Conservation (phyloP, 495 filamentous ascomycete genomes). For the Xeromyces bisporus region DNA sequence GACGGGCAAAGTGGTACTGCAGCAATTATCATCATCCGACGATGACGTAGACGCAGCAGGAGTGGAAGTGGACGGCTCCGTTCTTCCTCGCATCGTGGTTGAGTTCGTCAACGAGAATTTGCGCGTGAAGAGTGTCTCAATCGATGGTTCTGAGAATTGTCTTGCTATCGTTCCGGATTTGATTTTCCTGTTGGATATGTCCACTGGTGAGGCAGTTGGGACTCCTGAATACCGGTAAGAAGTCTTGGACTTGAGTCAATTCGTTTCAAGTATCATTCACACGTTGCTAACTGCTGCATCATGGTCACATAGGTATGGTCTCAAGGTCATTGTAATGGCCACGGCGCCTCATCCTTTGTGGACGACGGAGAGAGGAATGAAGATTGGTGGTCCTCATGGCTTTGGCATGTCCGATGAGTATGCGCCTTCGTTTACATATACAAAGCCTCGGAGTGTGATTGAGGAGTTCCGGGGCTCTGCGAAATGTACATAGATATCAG, state of each 20-base stretch:
- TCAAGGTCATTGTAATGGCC: conserved; percentile 31
- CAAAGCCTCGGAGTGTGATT: conserved; percentile 7
- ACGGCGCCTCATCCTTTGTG: neutral
- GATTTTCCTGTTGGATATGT: conserved; percentile 36
- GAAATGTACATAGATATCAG: too few species aligned
- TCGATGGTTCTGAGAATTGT: conserved; percentile 21
- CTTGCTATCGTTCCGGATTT: conserved; percentile 39
- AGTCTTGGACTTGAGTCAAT: neutral
- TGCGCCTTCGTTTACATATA: conserved; percentile 5
- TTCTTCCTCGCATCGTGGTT: conserved; percentile 25
- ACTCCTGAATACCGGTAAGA: conserved; percentile 30
- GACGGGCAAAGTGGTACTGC: conserved; percentile 35
- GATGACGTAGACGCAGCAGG: neutral
- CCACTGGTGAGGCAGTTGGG: conserved; percentile 38
- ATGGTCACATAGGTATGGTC: conserved; percentile 21
- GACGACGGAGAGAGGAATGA: conserved; percentile 2
- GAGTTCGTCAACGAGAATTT: conserved; percentile 46
- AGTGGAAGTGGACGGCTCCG: conserved; percentile 2
- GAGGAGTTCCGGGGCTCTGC: conserved; percentile 5
- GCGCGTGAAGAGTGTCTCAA: conserved; percentile 16
- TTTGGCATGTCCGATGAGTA: conserved; percentile 6
- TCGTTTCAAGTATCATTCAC: neutral
- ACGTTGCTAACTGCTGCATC: neutral
- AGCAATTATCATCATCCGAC: conserved; percentile 6
- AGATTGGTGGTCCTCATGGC: conserved; percentile 8